These are phyloP conservation scores for Phaffomyces antillensis DNA, from an alignment of 805 yeast genomes.

Conservation along the genomic window DNA sequence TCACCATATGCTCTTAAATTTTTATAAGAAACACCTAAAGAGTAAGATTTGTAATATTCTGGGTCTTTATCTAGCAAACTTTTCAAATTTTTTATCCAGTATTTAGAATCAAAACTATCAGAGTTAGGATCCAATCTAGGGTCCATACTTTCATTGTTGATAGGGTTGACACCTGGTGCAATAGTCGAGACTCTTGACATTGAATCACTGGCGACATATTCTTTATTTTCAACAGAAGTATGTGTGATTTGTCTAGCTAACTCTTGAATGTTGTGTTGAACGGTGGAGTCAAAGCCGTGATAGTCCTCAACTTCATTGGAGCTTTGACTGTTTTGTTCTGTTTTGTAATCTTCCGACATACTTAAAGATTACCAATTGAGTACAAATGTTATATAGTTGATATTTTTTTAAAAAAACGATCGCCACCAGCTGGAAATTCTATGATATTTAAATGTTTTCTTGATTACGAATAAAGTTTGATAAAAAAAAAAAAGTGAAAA, in stretches of 20 bases:
- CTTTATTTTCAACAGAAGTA: constrained; percentile 4
- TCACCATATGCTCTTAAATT: constrained; percentile 52
- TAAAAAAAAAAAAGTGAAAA: too few relatives aligned
- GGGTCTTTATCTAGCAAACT: constrained; percentile 42
- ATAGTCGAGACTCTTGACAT: constrained; percentile 3
- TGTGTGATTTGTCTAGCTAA: constrained; percentile 32
- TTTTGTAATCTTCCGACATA: too few relatives aligned
- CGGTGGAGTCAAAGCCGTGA: constrained; percentile 25
- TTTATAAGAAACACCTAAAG: constrained; percentile 49
- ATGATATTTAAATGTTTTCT: too few relatives aligned
- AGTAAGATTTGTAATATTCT: constrained; percentile 48
- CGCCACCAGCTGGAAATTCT: too few relatives aligned
- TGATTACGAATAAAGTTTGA: too few relatives aligned
- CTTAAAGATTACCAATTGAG: too few relatives aligned
- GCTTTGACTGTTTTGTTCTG: neutral
- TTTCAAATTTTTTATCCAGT: constrained; percentile 53
- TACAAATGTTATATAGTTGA: too few relatives aligned
- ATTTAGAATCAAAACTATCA: constrained; percentile 43
- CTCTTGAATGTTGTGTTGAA: constrained; percentile 25
- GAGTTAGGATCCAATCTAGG: constrained; percentile 49
- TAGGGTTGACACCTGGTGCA: constrained; percentile 32
- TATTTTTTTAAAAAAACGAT: too few relatives aligned
- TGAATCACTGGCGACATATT: neutral
- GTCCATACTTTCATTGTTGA: constrained; percentile 22
- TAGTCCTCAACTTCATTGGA: neutral